Base-by-base conservation (phyloP, 495 filamentous ascomycete genomes). In the Elaphomyces granulatus region DNA sequence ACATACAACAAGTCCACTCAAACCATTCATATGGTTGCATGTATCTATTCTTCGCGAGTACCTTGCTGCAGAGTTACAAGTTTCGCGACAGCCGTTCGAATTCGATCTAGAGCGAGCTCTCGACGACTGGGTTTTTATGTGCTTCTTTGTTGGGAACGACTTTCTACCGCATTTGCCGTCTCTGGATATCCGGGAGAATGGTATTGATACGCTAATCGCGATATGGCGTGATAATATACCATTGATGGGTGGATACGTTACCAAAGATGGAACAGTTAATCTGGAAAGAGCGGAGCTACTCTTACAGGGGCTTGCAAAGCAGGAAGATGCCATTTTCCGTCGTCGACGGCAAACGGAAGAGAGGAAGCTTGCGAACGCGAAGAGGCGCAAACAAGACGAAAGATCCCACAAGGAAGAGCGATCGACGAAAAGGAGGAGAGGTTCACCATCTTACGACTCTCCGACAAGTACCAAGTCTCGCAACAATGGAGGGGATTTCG, bases 91-190 rank as follows among this genome's bases (percentile, higher is more conserved):
- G 37, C 77, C 78, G 34, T 84, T 86, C 45, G 76, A 75, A 47
- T 84, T 83, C 52, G 85, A 99, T 56, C 66, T 95, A 20, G 90
- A 99, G 55, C 74, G 90, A 47, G 90, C 92, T n/a, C 68, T 99
- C 40, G 90, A 99, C 64, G 90, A 99, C 59, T 96, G 92, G 90
- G 85, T 99, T 12, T 99, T 99, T 60, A 94, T 99, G 88, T 99
- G 90, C 66, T 99, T 93, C 63, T 99, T 99, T 56, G 90, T 99
- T 43, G 90, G 90, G 48, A 99, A 99, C 56, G 92, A 99, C 67
- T 99, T 99, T 64, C 66, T 99, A 48, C 90, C 90, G 34, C 90
- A 99, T 67, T 63, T 99, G 41, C 90, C 90, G 16, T 92, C 87
- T 54, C 70, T 99, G 42, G 90, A 96, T 58, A 96, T 99, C 55